Evolutionary conservation across 1,284 basidiomycete species (phyloP), one percentile per base, ranked within the genome.

Genomic region (Leccinum idahoense): DNA sequence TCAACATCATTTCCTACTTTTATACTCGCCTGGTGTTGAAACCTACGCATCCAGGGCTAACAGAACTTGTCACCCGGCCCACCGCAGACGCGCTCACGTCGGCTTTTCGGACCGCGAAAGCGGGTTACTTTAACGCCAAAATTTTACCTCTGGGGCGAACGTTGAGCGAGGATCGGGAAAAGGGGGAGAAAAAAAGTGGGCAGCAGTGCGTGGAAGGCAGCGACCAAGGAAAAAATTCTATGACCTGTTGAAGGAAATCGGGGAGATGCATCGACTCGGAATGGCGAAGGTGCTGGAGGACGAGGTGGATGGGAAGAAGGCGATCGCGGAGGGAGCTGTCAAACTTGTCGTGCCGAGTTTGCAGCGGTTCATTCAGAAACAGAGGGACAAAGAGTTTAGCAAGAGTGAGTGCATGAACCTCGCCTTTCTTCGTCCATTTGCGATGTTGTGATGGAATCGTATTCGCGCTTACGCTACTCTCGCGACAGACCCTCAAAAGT

Each of bases 171-270:
- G 87, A 89, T 67, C 67, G 72, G n/a, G 78, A 83, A 18, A 85
- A 83, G 64, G 87, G 26, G 26, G 26, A 1, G 26, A 1, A 5
- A 86, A 62, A 85, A 85, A 66, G 72, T 74, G 3, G 80, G 79
- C 7, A 72, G 78, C 37, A 74, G 69, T 35, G 75, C 74, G 11
- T 76, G 74, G 72, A 86, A 85, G 72, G 80, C 81, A 2, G 84
- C 82, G 7, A 84, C 83, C 39, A 92, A 93, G 76, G 91, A 92
- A 76, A 90, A 87, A 74, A 60, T 93, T 92, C 75, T 92, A 86
- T 67, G 89, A 92, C 67, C 71, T 89, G 37, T 75, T 92, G 63
- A 90, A 92, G 56, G 90, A 92, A 69, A 81, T 90, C 14, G 78
- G 85, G 56, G 90, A 92, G 71, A 75, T 89, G 56, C 91, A 93